phyloP scores from a whole-genome alignment of 257 asterid species.

The Buddleja alternifolia region DNA sequence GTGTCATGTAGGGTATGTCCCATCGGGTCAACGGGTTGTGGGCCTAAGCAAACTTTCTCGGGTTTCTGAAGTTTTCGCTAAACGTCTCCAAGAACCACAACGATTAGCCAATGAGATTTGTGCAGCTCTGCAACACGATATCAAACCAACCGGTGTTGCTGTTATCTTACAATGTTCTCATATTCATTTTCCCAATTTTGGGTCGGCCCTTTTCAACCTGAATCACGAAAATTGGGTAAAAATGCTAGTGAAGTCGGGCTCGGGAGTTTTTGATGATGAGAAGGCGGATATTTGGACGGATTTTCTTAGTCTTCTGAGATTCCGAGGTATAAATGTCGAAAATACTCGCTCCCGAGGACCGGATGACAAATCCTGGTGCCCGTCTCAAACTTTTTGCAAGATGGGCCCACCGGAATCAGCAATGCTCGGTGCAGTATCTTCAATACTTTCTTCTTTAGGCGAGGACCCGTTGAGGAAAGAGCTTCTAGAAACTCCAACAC shows the following conservation, averaged over 20 bases:
- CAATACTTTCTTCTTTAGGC: conserved; percentile 69
- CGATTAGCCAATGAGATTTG: conserved; percentile 80
- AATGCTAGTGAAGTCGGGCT: conserved; percentile 59
- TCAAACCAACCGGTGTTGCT: conserved; percentile 89
- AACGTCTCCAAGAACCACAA: conserved; percentile 91
- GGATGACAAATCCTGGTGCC: conserved; percentile 76
- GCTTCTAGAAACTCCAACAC: conserved; percentile 75
- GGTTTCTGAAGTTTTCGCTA: conserved; percentile 83
- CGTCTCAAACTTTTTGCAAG: conserved; percentile 43
- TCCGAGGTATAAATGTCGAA: conserved; percentile 47
- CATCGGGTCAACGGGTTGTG: conserved; percentile 77
- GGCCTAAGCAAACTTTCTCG: conserved; percentile 96
- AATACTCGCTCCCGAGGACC: too few relatives aligned
- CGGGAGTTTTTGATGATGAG: conserved; percentile 70
- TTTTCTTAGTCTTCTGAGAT: conserved; percentile 71
- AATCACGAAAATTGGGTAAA: conserved; percentile 61
- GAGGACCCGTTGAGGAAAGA: conserved; percentile 82
- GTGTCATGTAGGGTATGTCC: conserved; percentile 90
- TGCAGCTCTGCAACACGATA: conserved; percentile 66
- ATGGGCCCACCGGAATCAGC: conserved; percentile 41
- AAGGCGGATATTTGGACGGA: conserved; percentile 68
- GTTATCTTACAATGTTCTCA: conserved; percentile 80
- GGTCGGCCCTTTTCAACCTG: conserved; percentile 49
- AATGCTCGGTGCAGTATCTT: conserved; percentile 60
- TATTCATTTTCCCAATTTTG: conserved; percentile 62